A percentile compares a stretch with the other conserved stretches of the same genome.
Conservation (phyloP, 495 filamentous ascomycete species). For the Bacidia gigantensis region DNA sequence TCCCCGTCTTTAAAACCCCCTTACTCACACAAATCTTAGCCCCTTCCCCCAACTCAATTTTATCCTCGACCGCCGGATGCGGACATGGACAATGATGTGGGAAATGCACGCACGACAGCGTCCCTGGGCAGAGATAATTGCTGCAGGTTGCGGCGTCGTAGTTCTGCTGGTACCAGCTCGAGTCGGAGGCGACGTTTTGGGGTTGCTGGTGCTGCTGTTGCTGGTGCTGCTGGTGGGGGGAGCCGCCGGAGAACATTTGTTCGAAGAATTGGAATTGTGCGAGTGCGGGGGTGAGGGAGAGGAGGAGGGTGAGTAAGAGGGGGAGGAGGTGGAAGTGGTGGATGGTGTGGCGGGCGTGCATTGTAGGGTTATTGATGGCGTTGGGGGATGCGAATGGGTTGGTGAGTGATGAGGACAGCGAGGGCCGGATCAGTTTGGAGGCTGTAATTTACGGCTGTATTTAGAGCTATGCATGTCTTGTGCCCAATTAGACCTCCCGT, state of each 20-base stretch:
- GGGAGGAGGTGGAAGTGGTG: constrained; percentile 4
- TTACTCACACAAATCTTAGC: constrained; percentile 67
- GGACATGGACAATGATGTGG: constrained; percentile 90
- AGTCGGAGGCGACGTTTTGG: constrained; percentile 70
- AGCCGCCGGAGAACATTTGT: constrained; percentile 59
- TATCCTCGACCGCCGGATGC: constrained; percentile 69
- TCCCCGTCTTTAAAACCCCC: constrained; percentile 69
- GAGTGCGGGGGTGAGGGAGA: constrained; percentile 33
- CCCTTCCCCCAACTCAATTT: constrained; percentile 74
- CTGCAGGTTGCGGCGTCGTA: constrained; percentile 62
- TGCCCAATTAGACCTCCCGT: background rate
- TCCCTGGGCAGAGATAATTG: constrained; percentile 85
- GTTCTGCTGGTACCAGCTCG: constrained; percentile 55
- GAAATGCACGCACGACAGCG: constrained; percentile 80
- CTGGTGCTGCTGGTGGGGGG: constrained; percentile 39
- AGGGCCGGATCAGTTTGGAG: background rate
- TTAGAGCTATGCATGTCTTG: background rate
- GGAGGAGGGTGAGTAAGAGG: constrained; percentile 27
- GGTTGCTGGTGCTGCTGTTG: constrained; percentile 49
- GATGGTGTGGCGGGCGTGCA: background rate
- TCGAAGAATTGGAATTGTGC: constrained; percentile 87
- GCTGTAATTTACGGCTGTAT: background rate
- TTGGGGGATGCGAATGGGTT: background rate
- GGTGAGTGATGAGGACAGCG: constrained; percentile 3
- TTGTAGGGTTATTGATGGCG: background rate